Evolutionary conservation across 2,329 filamentous ascomycete genomes (phyloP).

Genomic region (Fusarium albidum): DNA sequence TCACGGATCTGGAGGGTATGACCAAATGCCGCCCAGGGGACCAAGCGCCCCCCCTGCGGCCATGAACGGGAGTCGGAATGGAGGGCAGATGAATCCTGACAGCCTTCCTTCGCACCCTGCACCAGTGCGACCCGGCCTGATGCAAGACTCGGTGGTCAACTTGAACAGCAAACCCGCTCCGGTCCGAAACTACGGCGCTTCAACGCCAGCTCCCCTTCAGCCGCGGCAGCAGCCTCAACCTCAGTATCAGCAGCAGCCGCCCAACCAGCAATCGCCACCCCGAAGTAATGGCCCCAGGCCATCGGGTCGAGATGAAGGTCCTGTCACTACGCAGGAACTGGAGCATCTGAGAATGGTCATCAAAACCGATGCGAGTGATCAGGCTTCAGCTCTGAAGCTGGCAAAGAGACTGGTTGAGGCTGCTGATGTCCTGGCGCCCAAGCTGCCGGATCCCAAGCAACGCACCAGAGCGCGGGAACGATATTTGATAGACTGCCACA

Average conservation of each 20-base stretch:
- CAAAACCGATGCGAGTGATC: slow-evolving; percentile 76
- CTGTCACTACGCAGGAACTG: slow-evolving; percentile 81
- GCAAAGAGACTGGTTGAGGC: slow-evolving; percentile 90
- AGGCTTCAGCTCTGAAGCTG: slow-evolving; percentile 73
- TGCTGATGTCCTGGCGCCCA: slow-evolving; percentile 74
- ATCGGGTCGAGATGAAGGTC: slow-evolving; percentile 43
- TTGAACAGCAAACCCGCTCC: slow-evolving; percentile 66
- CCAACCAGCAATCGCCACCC: slow-evolving; percentile 40
- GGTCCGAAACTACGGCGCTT: slow-evolving; percentile 63
- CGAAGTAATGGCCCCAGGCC: slow-evolving; percentile 33
- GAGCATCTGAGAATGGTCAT: slow-evolving; percentile 75
- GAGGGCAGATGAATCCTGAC: slow-evolving; percentile 49
- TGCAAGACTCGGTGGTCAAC: slow-evolving; percentile 65
- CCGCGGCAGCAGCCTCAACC: slow-evolving; percentile 45
- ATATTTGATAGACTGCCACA: slow-evolving; percentile 86
- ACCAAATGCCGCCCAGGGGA: slow-evolving; percentile 40
- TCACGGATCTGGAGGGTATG: slow-evolving; percentile 34
- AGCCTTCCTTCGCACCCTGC: slow-evolving; percentile 67
- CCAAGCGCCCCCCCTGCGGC: slow-evolving; percentile 45
- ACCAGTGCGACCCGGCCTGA: slow-evolving; percentile 69
- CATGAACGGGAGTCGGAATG: slow-evolving; percentile 16
- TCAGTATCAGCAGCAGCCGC: slow-evolving; percentile 44
- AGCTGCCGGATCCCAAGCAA: slow-evolving; percentile 72
- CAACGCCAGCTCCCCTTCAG: slow-evolving; percentile 47
- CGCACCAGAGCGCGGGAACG: slow-evolving; percentile 81